Percentiles rank a stretch among this genome's conserved stretches.
Evolutionary conservation across 1,284 basidiomycete genomes (phyloP).

Genomic region (Testicularia cyperi): DNA sequence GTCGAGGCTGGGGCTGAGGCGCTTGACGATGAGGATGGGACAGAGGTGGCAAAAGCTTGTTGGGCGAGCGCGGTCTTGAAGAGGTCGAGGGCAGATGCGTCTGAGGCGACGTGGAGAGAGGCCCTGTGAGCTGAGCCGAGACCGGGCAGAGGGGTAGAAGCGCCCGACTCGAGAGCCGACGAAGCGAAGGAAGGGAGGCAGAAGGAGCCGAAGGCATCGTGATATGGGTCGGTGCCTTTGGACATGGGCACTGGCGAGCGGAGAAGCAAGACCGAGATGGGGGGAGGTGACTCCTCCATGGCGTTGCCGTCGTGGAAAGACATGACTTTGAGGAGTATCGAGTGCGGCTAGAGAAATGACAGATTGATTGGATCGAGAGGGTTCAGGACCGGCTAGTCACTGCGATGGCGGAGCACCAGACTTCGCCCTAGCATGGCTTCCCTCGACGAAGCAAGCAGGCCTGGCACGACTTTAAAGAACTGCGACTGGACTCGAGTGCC

Average conservation of each 20-base stretch:
- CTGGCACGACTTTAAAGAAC: too few species aligned
- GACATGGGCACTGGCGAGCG: constrained; percentile 50
- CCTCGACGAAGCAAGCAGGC: too few species aligned
- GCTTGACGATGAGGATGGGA: too few species aligned
- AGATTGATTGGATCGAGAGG: too few species aligned
- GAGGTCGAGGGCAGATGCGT: constrained; percentile 18
- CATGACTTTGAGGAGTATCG: neutral
- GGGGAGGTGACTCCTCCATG: constrained; percentile 34
- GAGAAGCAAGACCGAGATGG: constrained; percentile 46
- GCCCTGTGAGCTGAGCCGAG: constrained; percentile 3
- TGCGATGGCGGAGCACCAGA: constrained; percentile 1
- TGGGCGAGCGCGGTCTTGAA: constrained; percentile 19
- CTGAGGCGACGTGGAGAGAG: constrained; percentile 11
- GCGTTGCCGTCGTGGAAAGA: constrained; percentile 20
- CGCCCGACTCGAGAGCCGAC: constrained; percentile 53
- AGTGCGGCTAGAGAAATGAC: too few species aligned
- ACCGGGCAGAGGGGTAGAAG: constrained; percentile 48
- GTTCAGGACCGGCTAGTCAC: too few species aligned
- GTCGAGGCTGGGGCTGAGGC: too few species aligned
- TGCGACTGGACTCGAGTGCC: too few species aligned
- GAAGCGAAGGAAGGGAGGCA: constrained; percentile 54
- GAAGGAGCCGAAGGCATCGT: constrained; percentile 57
- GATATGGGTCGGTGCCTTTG: constrained; percentile 58
- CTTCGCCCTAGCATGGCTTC: too few species aligned
- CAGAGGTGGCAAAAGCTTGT: constrained; percentile 2